These are phyloP conservation scores for Xerocomus cyaneibrunnescens DNA, from an alignment of 1,284 basidiomycete species.

Conservation along the genomic window DNA sequence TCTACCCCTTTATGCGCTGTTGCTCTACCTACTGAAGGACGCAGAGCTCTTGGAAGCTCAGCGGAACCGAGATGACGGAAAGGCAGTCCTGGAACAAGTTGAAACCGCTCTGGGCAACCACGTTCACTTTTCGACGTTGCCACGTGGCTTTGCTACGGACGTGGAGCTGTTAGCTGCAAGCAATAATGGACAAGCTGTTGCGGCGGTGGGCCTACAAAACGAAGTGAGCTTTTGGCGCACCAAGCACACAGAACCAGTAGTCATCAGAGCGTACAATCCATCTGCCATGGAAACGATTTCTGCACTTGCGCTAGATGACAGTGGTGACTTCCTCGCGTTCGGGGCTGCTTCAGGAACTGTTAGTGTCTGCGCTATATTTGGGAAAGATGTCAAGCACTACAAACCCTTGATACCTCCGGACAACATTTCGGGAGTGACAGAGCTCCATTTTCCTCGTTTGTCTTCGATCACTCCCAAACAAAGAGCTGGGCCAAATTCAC, in stretches of 20 bases:
- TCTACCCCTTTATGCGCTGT: constrained; percentile 69
- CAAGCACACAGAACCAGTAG: constrained; percentile 41
- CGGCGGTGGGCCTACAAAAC: constrained; percentile 76
- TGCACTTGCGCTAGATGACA: constrained; percentile 56
- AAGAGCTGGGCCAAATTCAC: constrained; percentile 34
- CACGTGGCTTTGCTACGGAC: constrained; percentile 76
- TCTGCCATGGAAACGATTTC: constrained; percentile 51
- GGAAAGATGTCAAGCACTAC: constrained; percentile 40
- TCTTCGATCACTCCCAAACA: constrained; percentile 19
- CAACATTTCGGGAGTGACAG: constrained; percentile 24
- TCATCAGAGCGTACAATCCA: constrained; percentile 40
- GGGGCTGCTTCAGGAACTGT: constrained; percentile 64
- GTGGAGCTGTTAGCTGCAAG: constrained; percentile 78
- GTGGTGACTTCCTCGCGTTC: constrained; percentile 58
- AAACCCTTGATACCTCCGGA: constrained; percentile 44
- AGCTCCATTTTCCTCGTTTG: constrained; percentile 39
- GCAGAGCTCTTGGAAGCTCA: constrained; percentile 89
- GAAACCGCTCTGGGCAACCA: constrained; percentile 43
- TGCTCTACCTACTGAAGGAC: constrained; percentile 91
- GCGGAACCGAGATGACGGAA: constrained; percentile 54
- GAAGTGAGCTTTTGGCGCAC: constrained; percentile 69
- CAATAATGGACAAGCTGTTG: constrained; percentile 59
- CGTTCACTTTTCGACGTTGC: constrained; percentile 67
- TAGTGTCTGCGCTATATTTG: constrained; percentile 53
- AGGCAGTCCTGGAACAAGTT: constrained; percentile 36